A percentile compares a stretch with the other conserved stretches of the same genome.
phyloP scores from a whole-genome alignment of 2,329 filamentous ascomycete genomes.

The Monilinia vaccinii-corymbosi region DNA sequence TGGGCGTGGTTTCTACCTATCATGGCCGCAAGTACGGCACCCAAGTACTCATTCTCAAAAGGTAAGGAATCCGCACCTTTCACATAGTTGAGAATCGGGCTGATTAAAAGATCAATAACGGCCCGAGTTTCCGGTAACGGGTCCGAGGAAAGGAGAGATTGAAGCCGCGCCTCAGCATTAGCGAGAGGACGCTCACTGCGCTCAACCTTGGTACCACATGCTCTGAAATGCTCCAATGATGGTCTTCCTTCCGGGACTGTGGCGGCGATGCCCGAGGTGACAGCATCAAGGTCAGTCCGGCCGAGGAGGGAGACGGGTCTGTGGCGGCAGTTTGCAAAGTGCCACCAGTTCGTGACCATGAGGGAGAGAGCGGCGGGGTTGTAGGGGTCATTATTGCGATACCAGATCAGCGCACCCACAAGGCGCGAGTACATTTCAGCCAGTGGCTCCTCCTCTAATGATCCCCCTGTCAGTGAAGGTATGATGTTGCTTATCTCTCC shows the following conservation, averaged over 20 bases:
- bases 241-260: background rate
- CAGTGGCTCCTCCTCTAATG: background rate
- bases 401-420: background rate
- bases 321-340: constrained; percentile 1
- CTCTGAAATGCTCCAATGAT: background rate
- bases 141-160: background rate
- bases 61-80: background rate
- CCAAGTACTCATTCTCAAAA: background rate
- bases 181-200: background rate
- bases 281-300: background rate
- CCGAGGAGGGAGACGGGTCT: background rate
- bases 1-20: background rate
- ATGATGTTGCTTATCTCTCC: background rate
- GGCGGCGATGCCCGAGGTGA: background rate
- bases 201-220: background rate
- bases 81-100: background rate
- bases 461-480: background rate
- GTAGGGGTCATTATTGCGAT: background rate
- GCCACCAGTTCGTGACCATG: background rate
- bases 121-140: background rate
- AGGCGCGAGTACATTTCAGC: background rate
- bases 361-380: background rate
- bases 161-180: background rate
- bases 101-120: background rate
- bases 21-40: background rate